phyloP scores from a whole-genome alignment of 345 rosid species.

The Rhizophora apiculata region DNA sequence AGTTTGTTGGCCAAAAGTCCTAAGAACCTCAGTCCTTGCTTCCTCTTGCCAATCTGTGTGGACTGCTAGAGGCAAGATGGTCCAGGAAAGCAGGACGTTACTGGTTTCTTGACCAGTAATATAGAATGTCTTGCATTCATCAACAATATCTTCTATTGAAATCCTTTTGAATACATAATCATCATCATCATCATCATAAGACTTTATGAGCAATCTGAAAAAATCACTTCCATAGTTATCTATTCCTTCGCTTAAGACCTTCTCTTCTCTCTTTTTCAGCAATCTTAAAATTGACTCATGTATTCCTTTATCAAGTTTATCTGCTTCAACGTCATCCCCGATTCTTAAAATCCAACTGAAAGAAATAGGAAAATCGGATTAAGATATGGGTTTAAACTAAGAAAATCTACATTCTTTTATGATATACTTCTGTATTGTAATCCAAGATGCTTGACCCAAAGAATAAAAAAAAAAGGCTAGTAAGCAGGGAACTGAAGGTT shows the following conservation, averaged over 20 bases:
- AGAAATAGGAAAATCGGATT: no score
- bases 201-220: conserved; percentile 17
- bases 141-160: conserved; percentile 13
- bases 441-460: no score
- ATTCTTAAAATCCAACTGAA: conserved; percentile 4
- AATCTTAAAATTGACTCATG: conserved; percentile 1
- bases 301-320: conserved; percentile 15
- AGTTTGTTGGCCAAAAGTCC: conserved; percentile 6
- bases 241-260: neutral
- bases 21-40: conserved; percentile 15
- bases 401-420: no score
- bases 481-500: neutral
- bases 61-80: conserved; percentile 19
- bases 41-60: conserved; percentile 19
- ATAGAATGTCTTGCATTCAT: conserved; percentile 18
- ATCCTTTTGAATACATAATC: conserved; percentile 7
- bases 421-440: no score
- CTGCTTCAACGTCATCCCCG: conserved; percentile 11
- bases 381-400: no score
- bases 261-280: conserved; percentile 9
- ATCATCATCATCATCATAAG: conserved; percentile 6
- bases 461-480: no score
- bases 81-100: conserved; percentile 9
- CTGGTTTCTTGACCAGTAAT: conserved; percentile 23
- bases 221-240: conserved; percentile 16